Percentiles rank a stretch among this genome's conserved stretches.
These are phyloP conservation scores for Rhizopus sp. DNA, from an alignment of 371 early-diverging fungal genomes.

Conservation along the genomic window DNA sequence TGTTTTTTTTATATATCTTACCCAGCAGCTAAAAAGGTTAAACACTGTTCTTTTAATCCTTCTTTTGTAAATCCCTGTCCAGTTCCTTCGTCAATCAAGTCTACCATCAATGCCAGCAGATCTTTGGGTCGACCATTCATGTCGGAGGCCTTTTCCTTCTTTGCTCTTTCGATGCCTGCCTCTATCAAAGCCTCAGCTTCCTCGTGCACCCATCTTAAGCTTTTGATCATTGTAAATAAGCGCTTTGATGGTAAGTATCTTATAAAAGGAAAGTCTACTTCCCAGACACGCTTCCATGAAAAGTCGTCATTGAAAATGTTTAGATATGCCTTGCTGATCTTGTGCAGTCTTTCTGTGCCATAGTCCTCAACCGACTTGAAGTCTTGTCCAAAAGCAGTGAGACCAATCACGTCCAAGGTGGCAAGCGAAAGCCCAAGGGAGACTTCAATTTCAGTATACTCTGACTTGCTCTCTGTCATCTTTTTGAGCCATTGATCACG, in stretches of 20 bases:
- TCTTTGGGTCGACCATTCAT: conserved; percentile 19
- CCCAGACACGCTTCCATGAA: neutral
- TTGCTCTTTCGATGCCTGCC: neutral
- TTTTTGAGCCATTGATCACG: conserved; percentile 34
- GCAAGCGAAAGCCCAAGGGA: neutral
- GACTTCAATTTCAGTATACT: conserved; percentile 1
- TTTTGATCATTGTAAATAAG: neutral
- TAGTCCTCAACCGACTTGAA: conserved; percentile 50
- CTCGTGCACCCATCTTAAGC: neutral
- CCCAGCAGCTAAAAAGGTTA: conserved; percentile 50
- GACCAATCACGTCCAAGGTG: conserved; percentile 53
- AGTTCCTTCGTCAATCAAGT: conserved; percentile 36
- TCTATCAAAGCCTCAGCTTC: neutral
- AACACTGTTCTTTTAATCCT: conserved; percentile 33
- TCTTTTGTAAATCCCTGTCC: conserved; percentile 33
- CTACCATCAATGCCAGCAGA: conserved; percentile 40
- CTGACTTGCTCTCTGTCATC: neutral
- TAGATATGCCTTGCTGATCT: neutral
- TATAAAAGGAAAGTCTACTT: neutral
- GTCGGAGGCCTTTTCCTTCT: conserved; percentile 10
- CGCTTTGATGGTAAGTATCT: neutral
- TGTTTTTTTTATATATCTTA: conserved; percentile 14
- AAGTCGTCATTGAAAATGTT: neutral
- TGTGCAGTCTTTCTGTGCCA: conserved; percentile 1
- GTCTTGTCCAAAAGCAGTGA: conserved; percentile 49